Percentiles rank a stretch among this genome's conserved stretches.
phyloP scores from a whole-genome alignment of 1,284 basidiomycete genomes.

The Pterula multifida region DNA sequence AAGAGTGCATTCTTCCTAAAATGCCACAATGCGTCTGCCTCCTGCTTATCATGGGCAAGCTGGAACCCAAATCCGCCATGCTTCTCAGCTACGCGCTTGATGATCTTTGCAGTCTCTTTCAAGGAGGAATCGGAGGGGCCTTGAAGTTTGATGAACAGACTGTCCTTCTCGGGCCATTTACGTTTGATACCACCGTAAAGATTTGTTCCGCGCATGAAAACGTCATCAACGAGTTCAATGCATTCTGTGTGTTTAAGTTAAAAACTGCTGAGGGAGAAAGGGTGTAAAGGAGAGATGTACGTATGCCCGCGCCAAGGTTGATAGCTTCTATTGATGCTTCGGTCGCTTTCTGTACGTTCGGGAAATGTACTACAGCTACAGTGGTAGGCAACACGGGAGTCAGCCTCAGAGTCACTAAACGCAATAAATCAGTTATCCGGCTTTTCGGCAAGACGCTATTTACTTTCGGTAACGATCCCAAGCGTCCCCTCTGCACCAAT shows the following conservation, averaged over 20 bases:
- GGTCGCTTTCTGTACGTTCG: constrained; percentile 51
- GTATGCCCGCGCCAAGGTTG: constrained; percentile 61
- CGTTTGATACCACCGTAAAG: constrained; percentile 32
- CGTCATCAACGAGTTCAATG: constrained; percentile 65
- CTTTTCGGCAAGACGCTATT: constrained; percentile 3
- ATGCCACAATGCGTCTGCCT: constrained; percentile 72
- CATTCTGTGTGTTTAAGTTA: constrained; percentile 34
- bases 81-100: constrained; percentile 42
- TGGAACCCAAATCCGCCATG: constrained; percentile 64
- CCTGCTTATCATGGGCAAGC: constrained; percentile 53
- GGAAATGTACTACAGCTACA: constrained; percentile 60
- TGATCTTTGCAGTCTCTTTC: constrained; percentile 49
- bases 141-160: constrained; percentile 84
- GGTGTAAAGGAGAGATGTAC: constrained; percentile 25
- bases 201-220: constrained; percentile 65
- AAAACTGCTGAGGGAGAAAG: constrained; percentile 1
- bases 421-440: constrained; percentile 13
- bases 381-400: constrained; percentile 72
- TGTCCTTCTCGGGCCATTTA: constrained; percentile 57
- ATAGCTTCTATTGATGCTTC: constrained; percentile 68
- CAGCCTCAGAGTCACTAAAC: constrained; percentile 64
- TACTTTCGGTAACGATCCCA: constrained; percentile 86
- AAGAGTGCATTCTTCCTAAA: constrained; percentile 80
- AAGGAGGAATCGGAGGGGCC: constrained; percentile 52
- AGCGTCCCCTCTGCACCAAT: constrained; percentile 92